A percentile compares a stretch with the other conserved stretches of the same genome.
Conservation (phyloP, 495 filamentous ascomycete species). For the Rostrohypoxylon terebratum region DNA sequence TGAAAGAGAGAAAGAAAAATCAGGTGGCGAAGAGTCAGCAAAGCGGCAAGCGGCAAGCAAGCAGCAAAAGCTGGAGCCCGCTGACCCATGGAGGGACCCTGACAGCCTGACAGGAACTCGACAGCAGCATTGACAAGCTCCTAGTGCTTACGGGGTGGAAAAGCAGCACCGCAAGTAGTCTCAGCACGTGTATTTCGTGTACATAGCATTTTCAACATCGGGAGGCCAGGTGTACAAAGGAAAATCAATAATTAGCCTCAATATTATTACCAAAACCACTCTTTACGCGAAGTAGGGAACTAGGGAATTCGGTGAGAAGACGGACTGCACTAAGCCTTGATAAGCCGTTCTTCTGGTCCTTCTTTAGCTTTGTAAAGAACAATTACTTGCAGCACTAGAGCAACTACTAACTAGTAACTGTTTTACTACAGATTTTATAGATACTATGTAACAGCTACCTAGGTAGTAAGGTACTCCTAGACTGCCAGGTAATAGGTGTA, state of each 20-base stretch:
- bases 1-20: conserved; percentile 2
- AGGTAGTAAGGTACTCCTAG: background rate
- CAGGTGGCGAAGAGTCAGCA: conserved; percentile 43
- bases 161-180: conserved; percentile 32
- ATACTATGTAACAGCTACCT: background rate
- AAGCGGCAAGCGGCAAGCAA: background rate
- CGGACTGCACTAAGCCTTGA: conserved; percentile 32
- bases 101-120: conserved; percentile 29
- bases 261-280: conserved; percentile 15
- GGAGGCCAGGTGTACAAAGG: background rate
- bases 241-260: conserved; percentile 6
- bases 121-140: conserved; percentile 33
- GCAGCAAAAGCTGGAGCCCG: conserved; percentile 20
- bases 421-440: background rate
- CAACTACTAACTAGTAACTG: too few relatives aligned
- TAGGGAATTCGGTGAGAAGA: conserved; percentile 15
- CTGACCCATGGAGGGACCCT: conserved; percentile 40
- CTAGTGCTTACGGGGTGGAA: conserved; percentile 44
- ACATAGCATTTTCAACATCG: background rate
- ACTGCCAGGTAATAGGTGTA: background rate
- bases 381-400: background rate
- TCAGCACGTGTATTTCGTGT: conserved; percentile 29
- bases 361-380: background rate
- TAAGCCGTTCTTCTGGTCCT: background rate
- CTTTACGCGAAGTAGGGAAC: conserved; percentile 11